Evolutionary conservation across 257 asterid genomes (phyloP).

Genomic region (Fraxinus pennsylvanica): DNA sequence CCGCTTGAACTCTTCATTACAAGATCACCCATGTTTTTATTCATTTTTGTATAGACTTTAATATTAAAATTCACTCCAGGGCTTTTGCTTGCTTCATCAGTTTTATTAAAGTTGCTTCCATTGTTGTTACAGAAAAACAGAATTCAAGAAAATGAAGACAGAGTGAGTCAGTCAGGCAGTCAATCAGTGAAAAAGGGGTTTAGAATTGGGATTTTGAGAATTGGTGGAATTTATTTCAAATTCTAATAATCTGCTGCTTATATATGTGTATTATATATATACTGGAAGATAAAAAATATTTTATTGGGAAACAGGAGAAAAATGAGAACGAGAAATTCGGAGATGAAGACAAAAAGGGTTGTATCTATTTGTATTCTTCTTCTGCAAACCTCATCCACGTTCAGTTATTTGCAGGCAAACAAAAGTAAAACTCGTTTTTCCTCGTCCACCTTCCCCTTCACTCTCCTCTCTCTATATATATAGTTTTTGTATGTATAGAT

Average conservation of each 20-base stretch:
- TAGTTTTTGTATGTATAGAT: not conserved
- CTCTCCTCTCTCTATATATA: not conserved
- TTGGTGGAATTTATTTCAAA: conserved; percentile 1
- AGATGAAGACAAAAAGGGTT: not conserved
- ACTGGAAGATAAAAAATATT: not conserved
- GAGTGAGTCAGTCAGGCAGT: not conserved
- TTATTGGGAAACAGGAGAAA: not conserved
- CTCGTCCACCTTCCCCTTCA: not conserved
- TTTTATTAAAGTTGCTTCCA: not conserved
- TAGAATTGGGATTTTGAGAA: conserved; percentile 34
- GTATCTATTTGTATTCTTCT: not conserved
- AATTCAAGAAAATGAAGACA: not conserved
- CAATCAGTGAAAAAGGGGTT: conserved; percentile 19
- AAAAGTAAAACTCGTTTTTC: not conserved
- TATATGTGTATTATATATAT: not conserved
- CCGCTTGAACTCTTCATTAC: conserved; percentile 17
- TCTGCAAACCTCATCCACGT: conserved; percentile 1
- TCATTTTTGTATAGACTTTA: not conserved
- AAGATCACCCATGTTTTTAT: conserved; percentile 37
- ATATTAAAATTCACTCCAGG: conserved; percentile 14
- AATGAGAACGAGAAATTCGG: not conserved
- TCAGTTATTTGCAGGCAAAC: not conserved
- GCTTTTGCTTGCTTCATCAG: conserved; percentile 14
- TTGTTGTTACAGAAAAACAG: not conserved
- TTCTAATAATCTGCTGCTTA: not conserved